phyloP scores from a whole-genome alignment of 306 rosid species.

The Pachyrhizus erosus region DNA sequence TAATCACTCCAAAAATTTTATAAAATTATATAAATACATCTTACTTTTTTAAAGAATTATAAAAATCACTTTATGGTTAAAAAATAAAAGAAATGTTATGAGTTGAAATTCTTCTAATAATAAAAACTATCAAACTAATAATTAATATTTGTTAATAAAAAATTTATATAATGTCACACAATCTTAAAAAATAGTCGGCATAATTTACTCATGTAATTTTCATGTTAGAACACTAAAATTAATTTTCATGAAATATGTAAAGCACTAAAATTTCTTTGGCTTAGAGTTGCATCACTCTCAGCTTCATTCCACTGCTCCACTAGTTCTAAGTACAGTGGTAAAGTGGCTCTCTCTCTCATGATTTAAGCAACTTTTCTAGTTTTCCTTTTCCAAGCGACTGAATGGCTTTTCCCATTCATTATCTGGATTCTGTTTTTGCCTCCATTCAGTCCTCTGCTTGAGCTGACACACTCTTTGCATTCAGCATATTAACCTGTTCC shows the following conservation, averaged over 20 bases:
- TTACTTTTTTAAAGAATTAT: too few relatives aligned
- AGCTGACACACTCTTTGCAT: constrained; percentile 44
- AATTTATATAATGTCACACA: too few relatives aligned
- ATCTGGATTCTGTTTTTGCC: constrained; percentile 50
- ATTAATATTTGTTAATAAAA: too few relatives aligned
- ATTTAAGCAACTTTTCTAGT: constrained; percentile 42
- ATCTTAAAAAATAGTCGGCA: too few relatives aligned
- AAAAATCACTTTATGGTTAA: too few relatives aligned
- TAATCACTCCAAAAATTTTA: too few relatives aligned
- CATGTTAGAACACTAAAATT: not conserved
- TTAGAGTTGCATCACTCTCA: constrained; percentile 46
- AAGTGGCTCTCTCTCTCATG: constrained; percentile 28
- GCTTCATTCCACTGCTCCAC: constrained; percentile 48
- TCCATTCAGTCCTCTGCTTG: constrained; percentile 47
- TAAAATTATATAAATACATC: too few relatives aligned
- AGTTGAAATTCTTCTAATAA: too few relatives aligned
- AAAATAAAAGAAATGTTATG: too few relatives aligned
- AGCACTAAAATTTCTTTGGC: constrained; percentile 40
- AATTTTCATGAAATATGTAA: constrained; percentile 73
- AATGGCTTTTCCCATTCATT: constrained; percentile 45
- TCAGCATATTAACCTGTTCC: constrained; percentile 46
- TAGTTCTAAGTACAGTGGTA: constrained; percentile 48
- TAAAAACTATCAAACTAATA: too few relatives aligned
- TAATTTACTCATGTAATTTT: too few relatives aligned
- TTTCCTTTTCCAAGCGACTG: constrained; percentile 40